Base-by-base conservation (phyloP, 352 stramenopile genomes). In the Poterioochromonas sp. region DNA sequence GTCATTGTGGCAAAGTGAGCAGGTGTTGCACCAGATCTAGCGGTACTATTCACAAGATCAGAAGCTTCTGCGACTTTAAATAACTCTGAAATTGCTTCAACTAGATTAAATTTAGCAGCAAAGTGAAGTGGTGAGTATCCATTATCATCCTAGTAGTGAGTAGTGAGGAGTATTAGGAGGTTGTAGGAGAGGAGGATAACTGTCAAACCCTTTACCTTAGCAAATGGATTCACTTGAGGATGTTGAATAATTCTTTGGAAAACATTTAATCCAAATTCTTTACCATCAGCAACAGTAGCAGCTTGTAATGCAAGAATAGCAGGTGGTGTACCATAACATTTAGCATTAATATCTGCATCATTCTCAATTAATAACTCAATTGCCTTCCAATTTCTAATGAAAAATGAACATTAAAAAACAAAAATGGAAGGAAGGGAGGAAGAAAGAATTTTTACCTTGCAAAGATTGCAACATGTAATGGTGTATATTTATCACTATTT, bases 291-390 rank as follows among this genome's bases (percentile, higher is more conserved):
- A 26, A 58, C 37, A 8, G 34, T 11, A 58, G 65, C 2, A 39
- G 2, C 12, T 37, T 1, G 11, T 29, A 74, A 8, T 29, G 40
- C 65, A 2, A 74, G 29, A 58, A 54, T 34, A 11, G 53, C 2
- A 20, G 39, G 5, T 18, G 65, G 37, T 26, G 40, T 74, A 29
- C 65, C 65, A 74, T 74, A 37, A 34, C 65, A 74, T 54, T 74
- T 74, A 3, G 29, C 20, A 37, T 54, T 54, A 1, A 34, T 34
- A 54, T 74, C 65, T 29, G 39, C 65, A 11, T 37, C 65, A 12
- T 18, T 37, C 32, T 74, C 65, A 12, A 74, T 34, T 8, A 74
- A 15, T 34, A 39, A 29, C 15, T 51, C 29, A 35, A 74, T 22
- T 18, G 43, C 41, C 3, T 35, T 37, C 1, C 51, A 15, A 54